Evolutionary conservation across 78 protist genomes (phyloP).

Genomic region (Isochrysis galbana): DNA sequence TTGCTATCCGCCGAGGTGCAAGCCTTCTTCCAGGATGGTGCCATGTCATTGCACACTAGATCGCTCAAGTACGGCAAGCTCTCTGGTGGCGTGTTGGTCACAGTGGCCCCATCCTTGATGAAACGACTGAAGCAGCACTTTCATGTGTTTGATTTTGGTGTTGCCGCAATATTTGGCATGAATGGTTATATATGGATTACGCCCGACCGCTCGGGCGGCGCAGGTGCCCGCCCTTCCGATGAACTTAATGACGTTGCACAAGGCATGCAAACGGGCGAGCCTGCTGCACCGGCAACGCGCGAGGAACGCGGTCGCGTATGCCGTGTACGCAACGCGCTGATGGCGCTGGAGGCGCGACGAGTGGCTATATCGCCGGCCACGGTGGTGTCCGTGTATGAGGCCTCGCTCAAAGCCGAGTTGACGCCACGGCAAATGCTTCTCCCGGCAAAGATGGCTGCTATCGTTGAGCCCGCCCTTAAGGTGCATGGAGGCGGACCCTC

Average conservation of each 20-base stretch:
- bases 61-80: slow-evolving; percentile 49
- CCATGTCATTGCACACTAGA: slow-evolving; percentile 45
- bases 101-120: neutral
- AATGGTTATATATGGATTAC: slow-evolving; percentile 14
- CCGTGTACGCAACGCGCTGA: neutral
- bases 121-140: slow-evolving; percentile 44
- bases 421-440: neutral
- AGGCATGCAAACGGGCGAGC: neutral
- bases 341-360: neutral
- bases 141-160: slow-evolving; percentile 14
- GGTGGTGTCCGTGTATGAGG: neutral
- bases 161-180: neutral
- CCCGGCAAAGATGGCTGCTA: neutral
- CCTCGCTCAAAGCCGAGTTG: neutral
- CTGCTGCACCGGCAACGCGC: neutral
- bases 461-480: neutral
- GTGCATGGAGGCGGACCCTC: too few relatives aligned
- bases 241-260: neutral
- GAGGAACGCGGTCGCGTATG: neutral
- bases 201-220: neutral
- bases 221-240: neutral
- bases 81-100: neutral
- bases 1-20: slow-evolving; percentile 34
- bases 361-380: neutral
- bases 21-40: slow-evolving; percentile 28